Base-by-base conservation (phyloP, 1,139 yeast genomes). In the Nakaseomyces kungkrabaensis region DNA sequence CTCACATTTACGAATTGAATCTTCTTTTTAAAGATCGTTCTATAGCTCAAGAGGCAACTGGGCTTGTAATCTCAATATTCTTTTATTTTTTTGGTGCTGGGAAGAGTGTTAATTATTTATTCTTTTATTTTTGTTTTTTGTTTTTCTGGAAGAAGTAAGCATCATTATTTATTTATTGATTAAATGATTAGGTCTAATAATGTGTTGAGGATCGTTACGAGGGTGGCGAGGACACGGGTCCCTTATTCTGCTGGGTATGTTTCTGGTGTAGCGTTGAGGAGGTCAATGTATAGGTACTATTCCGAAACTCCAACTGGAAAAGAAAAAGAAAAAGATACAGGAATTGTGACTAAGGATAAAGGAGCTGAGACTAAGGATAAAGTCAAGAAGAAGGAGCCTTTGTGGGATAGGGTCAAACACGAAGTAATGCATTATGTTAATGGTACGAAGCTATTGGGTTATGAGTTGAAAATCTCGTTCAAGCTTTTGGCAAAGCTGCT, bases 371-470 rank as follows among this genome's bases (percentile, higher is more conserved):
- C n/a, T 33, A 33, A 38, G 7, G 46, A 37, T 37, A 57, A 54
- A 34, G 48, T 47, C 56, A 41, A 41, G 43, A 26, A 38, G 43
- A 77, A 76, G 58, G 68, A 68, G 41, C 73, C 89, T 0, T 48
- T 86, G 24, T 82, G 90, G 94, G 87, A 84, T 53, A 84, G 84
- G 64, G 81, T 92, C 53, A 90, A 89, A 66, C 95, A 87, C 62
- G 97, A 88, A 68, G 85, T 85, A 2, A 80, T 81, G 50, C 98
- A 92, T 68, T 90, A 90, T 68, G 89, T 96, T 87, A 86, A 82
- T 60, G 98, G 98, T 47, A 92, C 98, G 24, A 90, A 89, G 69
- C 78, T 92, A 54, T 73, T 92, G 50, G 97, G 97, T 4, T 84
- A 87, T 62, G 98, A 92, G 68, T 76, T 90, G 54, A 85, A 81